Evolutionary conservation across 1,284 basidiomycete species (phyloP).

Genomic region (Trichosporon sp.): DNA sequence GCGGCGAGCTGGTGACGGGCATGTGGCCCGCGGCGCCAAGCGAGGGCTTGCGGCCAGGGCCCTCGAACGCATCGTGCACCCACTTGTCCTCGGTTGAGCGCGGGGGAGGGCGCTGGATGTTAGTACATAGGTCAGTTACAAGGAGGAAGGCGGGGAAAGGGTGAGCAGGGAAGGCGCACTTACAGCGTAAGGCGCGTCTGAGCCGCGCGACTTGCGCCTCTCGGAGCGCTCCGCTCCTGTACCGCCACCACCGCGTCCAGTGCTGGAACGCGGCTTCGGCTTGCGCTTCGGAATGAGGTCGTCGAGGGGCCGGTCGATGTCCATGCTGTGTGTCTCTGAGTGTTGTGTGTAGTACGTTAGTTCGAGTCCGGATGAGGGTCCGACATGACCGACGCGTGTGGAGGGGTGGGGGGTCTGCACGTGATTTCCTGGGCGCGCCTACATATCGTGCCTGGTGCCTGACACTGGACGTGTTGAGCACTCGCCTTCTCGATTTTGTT

Average conservation of each 20-base stretch:
- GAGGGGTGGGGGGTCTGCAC: background rate
- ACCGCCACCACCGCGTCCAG: slow-evolving; percentile 18
- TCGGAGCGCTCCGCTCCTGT: slow-evolving; percentile 17
- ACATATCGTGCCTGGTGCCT: background rate
- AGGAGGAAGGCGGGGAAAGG: background rate
- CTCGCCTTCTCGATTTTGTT: background rate
- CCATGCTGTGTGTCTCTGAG: slow-evolving; percentile 40
- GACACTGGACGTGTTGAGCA: background rate
- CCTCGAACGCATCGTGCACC: slow-evolving; percentile 55
- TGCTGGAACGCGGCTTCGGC: slow-evolving; percentile 30
- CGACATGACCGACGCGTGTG: slow-evolving; percentile 7
- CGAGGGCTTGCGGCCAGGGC: slow-evolving; percentile 7
- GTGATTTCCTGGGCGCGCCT: background rate
- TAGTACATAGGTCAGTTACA: slow-evolving; percentile 11
- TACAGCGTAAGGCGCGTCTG: slow-evolving; percentile 47
- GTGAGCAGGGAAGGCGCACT: slow-evolving; percentile 13
- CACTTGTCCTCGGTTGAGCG: slow-evolving; percentile 54
- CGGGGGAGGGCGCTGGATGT: slow-evolving; percentile 51
- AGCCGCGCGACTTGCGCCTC: slow-evolving; percentile 33
- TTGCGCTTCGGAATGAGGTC: slow-evolving; percentile 49
- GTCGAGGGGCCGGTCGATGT: slow-evolving; percentile 55
- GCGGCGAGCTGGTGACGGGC: slow-evolving; percentile 60
- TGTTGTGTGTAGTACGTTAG: slow-evolving; percentile 4
- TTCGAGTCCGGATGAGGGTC: background rate
- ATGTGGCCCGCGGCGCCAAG: slow-evolving; percentile 27